Evolutionary conservation across 23 red algal species (phyloP).

Genomic region (Chondrus crispus): DNA sequence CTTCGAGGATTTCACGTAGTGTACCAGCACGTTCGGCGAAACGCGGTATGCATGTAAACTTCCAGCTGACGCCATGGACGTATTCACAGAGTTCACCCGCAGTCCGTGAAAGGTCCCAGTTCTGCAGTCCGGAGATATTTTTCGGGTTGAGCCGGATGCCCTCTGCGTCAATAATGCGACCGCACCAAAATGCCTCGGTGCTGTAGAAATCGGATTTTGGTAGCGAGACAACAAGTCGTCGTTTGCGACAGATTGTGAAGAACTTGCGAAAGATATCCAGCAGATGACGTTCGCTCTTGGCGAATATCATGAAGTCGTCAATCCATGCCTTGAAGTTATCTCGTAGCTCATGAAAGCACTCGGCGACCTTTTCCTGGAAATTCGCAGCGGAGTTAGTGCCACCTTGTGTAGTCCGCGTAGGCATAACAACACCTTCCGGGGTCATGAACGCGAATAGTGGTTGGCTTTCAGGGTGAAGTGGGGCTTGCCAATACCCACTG

Average conservation of each 20-base stretch:
- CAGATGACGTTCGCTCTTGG: background rate
- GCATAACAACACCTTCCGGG: slow-evolving; percentile 25
- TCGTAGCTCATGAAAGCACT: background rate
- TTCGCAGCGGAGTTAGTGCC: background rate
- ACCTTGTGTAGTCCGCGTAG: slow-evolving; percentile 18
- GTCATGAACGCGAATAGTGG: slow-evolving; percentile 28
- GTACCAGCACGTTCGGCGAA: background rate
- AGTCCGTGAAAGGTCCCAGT: background rate
- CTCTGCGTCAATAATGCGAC: background rate
- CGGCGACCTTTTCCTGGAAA: slow-evolving; percentile 23
- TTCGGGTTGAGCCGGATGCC: slow-evolving; percentile 2
- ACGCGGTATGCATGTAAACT: background rate
- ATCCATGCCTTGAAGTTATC: slow-evolving; percentile 32
- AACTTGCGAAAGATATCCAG: background rate
- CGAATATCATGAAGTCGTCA: slow-evolving; percentile 3
- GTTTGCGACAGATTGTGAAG: slow-evolving; percentile 1
- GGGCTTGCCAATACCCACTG: slow-evolving; percentile 34
- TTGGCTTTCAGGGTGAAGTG: slow-evolving; percentile 19
- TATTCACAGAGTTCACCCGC: slow-evolving; percentile 3
- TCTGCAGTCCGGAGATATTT: background rate
- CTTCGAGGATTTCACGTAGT: slow-evolving; percentile 4
- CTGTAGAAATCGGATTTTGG: slow-evolving; percentile 13
- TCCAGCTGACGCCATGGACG: slow-evolving; percentile 3
- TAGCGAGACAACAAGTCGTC: slow-evolving; percentile 6
- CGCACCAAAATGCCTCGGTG: background rate